Percentiles rank a stretch among this genome's conserved stretches.
Conservation (phyloP, 2,329 filamentous ascomycete species). For the Leptoxyphium fumago region DNA sequence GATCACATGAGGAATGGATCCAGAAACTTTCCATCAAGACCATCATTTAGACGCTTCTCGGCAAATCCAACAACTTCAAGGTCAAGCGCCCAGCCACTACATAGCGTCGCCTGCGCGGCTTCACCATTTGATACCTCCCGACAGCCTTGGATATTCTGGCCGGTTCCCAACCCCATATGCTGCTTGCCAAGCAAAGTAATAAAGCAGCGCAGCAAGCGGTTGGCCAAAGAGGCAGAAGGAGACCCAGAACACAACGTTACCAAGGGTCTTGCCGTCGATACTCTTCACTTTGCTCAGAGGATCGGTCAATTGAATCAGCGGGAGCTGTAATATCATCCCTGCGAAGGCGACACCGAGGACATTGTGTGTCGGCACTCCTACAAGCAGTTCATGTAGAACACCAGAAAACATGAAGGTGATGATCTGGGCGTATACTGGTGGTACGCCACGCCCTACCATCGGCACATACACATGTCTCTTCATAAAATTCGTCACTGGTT, state of each 20-base stretch:
- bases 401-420: slow-evolving; percentile 82
- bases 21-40: no score
- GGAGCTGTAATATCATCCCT: slow-evolving; percentile 88
- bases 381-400: slow-evolving; percentile 77
- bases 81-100: no score
- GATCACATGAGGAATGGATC: no score
- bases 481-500: slow-evolving; percentile 94
- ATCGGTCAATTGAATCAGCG: slow-evolving; percentile 68
- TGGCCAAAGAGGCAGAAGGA: slow-evolving; percentile 93
- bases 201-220: slow-evolving; percentile 78
- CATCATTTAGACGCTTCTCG: no score
- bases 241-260: slow-evolving; percentile 92
- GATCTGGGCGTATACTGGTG: slow-evolving; percentile 52
- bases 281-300: slow-evolving; percentile 66
- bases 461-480: slow-evolving; percentile 85
- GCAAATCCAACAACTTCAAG: no score
- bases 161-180: slow-evolving; percentile 64
- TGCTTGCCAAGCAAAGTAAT: slow-evolving; percentile 97
- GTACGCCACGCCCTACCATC: slow-evolving; percentile 71
- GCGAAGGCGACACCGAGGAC: slow-evolving; percentile 68
- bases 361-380: slow-evolving; percentile 78
- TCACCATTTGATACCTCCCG: background rate
- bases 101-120: no score
- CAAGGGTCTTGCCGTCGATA: slow-evolving; percentile 61
- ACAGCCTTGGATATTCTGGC: slow-evolving; percentile 4